Evolutionary conservation across 805 yeast species (phyloP).

Genomic region (Metschnikowia henanensis): DNA sequence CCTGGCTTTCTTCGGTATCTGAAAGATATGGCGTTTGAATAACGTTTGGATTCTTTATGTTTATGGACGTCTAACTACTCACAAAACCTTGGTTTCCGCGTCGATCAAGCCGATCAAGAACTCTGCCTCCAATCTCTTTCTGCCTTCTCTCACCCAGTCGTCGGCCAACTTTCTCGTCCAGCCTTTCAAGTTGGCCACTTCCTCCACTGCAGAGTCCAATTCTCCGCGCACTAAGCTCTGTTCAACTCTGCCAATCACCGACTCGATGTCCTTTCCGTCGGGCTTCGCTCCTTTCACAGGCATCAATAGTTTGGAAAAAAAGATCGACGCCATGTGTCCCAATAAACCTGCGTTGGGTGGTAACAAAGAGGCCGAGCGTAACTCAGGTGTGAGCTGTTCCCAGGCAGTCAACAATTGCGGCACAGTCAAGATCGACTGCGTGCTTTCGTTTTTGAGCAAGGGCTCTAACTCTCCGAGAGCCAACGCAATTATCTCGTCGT

Average conservation of each 20-base stretch:
- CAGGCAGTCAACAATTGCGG: conserved; percentile 80
- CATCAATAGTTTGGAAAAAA: conserved; percentile 74
- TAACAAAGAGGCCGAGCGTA: conserved; percentile 82
- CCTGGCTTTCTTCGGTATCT: too few species aligned
- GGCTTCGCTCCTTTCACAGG: conserved; percentile 76
- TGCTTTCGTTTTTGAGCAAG: conserved; percentile 37
- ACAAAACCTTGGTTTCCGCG: conserved; percentile 52
- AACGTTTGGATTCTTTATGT: too few species aligned
- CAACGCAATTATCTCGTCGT: conserved; percentile 36
- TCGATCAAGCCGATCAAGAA: conserved; percentile 71
- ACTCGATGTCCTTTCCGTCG: conserved; percentile 80
- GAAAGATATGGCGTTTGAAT: too few species aligned
- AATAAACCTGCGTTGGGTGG: conserved; percentile 96
- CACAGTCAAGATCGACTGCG: conserved; percentile 63
- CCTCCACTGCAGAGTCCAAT: conserved; percentile 88
- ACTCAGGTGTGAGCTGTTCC: conserved; percentile 77
- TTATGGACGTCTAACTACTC: too few species aligned
- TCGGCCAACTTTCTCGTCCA: conserved; percentile 89
- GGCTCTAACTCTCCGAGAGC: conserved; percentile 35
- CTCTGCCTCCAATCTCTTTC: conserved; percentile 87
- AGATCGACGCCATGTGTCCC: conserved; percentile 81
- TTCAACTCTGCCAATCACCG: conserved; percentile 83
- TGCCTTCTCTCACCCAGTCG: conserved; percentile 89
- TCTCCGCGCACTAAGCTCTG: conserved; percentile 71
- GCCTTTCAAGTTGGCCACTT: conserved; percentile 84